phyloP scores from a whole-genome alignment of 352 stramenopile species.

The Phytophthora meadii region DNA sequence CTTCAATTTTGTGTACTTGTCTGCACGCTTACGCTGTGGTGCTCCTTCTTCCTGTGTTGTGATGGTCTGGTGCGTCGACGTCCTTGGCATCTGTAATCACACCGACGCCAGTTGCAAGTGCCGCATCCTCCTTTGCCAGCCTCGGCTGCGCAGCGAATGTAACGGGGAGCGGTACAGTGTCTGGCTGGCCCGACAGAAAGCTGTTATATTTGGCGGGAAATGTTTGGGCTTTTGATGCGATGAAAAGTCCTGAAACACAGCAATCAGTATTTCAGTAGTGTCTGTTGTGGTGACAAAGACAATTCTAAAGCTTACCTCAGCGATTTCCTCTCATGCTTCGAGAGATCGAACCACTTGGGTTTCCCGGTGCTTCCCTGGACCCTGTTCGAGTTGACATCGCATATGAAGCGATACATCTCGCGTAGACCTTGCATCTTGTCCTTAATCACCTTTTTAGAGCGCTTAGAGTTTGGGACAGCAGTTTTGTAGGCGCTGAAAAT shows the following conservation, averaged over 20 bases:
- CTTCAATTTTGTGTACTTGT: background rate
- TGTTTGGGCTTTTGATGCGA: background rate
- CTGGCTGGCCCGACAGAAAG: background rate
- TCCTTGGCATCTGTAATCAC: background rate
- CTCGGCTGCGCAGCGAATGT: background rate
- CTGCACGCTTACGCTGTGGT: background rate
- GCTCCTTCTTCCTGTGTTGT: background rate
- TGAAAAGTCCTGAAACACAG: background rate
- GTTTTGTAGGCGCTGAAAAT: background rate
- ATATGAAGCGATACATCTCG: slow-evolving; percentile 4
- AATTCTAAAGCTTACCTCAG: background rate
- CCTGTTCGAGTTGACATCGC: background rate
- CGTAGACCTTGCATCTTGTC: background rate
- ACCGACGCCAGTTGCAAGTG: too few species aligned
- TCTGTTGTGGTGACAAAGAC: too few species aligned
- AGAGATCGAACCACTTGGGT: slow-evolving; percentile 1
- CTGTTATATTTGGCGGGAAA: background rate
- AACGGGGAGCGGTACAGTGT: background rate
- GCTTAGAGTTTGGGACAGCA: background rate
- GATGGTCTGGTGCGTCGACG: background rate
- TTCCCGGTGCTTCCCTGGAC: background rate
- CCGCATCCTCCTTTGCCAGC: background rate
- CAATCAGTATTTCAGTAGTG: too few species aligned
- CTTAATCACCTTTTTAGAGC: background rate
- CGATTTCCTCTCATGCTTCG: background rate